Percentiles rank a stretch among this genome's conserved stretches.
Evolutionary conservation across 139 green algal genomes (phyloP).

Genomic region (Picochlorum costavermella): DNA sequence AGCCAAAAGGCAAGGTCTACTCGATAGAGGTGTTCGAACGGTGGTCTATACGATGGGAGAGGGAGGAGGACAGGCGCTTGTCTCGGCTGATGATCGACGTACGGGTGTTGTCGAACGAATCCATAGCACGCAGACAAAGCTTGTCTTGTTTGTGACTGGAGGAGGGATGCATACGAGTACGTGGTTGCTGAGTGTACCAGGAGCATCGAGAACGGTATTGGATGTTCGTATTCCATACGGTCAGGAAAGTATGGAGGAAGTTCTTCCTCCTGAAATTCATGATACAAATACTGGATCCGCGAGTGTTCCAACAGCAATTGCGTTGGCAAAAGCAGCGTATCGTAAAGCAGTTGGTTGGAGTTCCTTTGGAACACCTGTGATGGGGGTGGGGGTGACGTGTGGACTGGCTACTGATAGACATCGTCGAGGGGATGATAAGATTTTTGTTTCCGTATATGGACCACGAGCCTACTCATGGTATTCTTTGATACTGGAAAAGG

Average conservation of each 20-base stretch:
- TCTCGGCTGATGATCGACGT: not conserved
- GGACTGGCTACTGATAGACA: slow-evolving; percentile 52
- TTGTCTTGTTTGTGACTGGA: slow-evolving; percentile 44
- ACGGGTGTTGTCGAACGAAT: slow-evolving; percentile 21
- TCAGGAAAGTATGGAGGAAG: slow-evolving; percentile 29
- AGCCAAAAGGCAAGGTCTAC: no score
- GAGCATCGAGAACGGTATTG: slow-evolving; percentile 67
- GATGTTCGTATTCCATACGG: slow-evolving; percentile 65
- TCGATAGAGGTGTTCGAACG: no score
- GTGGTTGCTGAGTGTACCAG: slow-evolving; percentile 66
- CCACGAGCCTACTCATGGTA: slow-evolving; percentile 2
- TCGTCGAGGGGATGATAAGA: slow-evolving; percentile 63
- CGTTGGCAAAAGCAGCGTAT: slow-evolving; percentile 61
- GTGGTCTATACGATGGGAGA: not conserved
- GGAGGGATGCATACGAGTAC: slow-evolving; percentile 45
- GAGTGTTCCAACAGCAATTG: slow-evolving; percentile 30
- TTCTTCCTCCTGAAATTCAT: slow-evolving; percentile 30
- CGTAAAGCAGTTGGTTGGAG: slow-evolving; percentile 43
- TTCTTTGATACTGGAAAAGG: slow-evolving; percentile 52
- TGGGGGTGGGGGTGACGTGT: slow-evolving; percentile 63
- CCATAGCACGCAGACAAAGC: slow-evolving; percentile 31
- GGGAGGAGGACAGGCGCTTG: not conserved
- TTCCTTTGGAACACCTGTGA: slow-evolving; percentile 38
- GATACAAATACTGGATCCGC: not conserved
- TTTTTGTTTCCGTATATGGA: slow-evolving; percentile 39